Base-by-base conservation (phyloP, 2,329 filamentous ascomycete genomes). In the Emergomyces orientalis region DNA sequence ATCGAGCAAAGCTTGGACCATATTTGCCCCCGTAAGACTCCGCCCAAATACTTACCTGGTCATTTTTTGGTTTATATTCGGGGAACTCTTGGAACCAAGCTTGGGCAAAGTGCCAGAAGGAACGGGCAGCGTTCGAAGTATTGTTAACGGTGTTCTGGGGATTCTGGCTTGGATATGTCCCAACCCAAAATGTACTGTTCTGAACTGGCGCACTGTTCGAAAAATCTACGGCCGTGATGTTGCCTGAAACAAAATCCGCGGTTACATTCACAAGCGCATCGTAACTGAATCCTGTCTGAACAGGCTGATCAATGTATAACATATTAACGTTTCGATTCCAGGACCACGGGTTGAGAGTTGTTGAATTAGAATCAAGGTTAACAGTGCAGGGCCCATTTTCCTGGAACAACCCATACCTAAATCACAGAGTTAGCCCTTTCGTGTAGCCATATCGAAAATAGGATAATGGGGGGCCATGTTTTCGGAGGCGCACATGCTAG, bases 241-340 rank as follows among this genome's bases (percentile, higher is more conserved):
- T 5, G 7, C 37, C 45, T 5, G 30, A 17, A 25, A 54, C 9
- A 32, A 41, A 11, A 52, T 71, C 63, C 27, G 65, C 63, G 4
- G 77, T 79, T 14, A 74, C 76, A 54, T 61, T 61, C 13, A 39
- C 47, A 6, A 54, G 59, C 7, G 32, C 25, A 27, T 61, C 59
- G 34, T 61, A 62, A 14, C 81, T 84, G 68, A 86, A 82, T 0
- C 84, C 84, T 5, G 84, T 81, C 57, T 82, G 80, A 19, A 79
- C 81, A 9, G 84, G 88, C 71, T 89, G 83, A 68, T 90, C 87
- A 67, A 90, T 83, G 73, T 87, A 89, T 19, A 90, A 81, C 79
- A 87, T 82, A 67, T 87, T 86, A 66, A 80, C 80, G 30, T 82
- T 79, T 67, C 84, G 83, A 64, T 84, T 86, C 82, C 84, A 88